Conservation (phyloP, 768 basidiomycete species). For the Boletus vermiculosoides region DNA sequence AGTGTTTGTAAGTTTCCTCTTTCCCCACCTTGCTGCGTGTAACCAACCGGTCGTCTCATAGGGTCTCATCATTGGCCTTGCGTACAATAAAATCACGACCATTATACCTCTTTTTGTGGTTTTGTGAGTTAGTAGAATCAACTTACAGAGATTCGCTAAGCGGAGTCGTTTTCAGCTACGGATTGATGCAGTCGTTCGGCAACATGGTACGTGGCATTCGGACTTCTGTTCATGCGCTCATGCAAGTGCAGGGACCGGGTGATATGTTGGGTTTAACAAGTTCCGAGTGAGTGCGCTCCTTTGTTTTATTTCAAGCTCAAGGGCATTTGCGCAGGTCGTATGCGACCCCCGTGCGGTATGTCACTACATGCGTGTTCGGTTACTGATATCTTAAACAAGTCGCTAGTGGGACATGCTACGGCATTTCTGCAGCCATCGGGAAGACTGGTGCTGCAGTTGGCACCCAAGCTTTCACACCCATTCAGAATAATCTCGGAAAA, state of each 20-base stretch:
- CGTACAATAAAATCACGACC: slow-evolving; percentile 61
- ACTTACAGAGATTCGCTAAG: slow-evolving; percentile 1
- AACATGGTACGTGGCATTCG: slow-evolving; percentile 46
- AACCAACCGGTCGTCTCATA: neutral
- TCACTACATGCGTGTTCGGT: neutral
- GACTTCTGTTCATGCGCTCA: slow-evolving; percentile 9
- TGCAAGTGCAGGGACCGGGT: slow-evolving; percentile 55
- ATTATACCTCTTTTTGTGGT: slow-evolving; percentile 66
- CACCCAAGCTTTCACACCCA: slow-evolving; percentile 68
- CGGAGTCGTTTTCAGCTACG: slow-evolving; percentile 45
- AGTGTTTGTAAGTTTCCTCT: slow-evolving; percentile 45
- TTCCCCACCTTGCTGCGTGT: neutral
- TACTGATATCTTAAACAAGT: neutral
- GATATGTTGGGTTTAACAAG: slow-evolving; percentile 68
- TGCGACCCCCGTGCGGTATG: slow-evolving; percentile 60
- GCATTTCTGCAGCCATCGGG: slow-evolving; percentile 64
- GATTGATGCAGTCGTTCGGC: slow-evolving; percentile 70
- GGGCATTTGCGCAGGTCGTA: slow-evolving; percentile 44
- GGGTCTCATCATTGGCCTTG: slow-evolving; percentile 56
- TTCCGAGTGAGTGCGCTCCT: slow-evolving; percentile 49
- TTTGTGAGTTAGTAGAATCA: slow-evolving; percentile 43
- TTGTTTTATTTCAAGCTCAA: slow-evolving; percentile 1
- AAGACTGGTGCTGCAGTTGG: slow-evolving; percentile 74
- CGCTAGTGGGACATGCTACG: slow-evolving; percentile 64
- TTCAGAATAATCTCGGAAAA: slow-evolving; percentile 65